A percentile compares a stretch with the other conserved stretches of the same genome.
Conservation (phyloP, 495 filamentous ascomycete species). For the Neurospora cerealis region DNA sequence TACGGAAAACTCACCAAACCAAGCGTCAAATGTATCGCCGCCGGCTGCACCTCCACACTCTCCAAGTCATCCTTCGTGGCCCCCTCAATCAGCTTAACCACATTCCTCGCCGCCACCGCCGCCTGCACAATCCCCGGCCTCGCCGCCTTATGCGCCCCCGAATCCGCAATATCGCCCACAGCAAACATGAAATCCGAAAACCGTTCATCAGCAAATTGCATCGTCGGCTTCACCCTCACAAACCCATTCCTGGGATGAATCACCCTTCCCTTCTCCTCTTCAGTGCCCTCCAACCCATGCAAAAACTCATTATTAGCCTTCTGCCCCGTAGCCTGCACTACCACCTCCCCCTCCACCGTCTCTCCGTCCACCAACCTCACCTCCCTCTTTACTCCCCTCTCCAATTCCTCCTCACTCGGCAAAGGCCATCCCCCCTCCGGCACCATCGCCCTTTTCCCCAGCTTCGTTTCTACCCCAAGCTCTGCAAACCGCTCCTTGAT, state of each 20-base stretch:
- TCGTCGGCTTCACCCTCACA: constrained; percentile 42
- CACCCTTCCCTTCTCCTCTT: constrained; percentile 17
- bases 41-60: constrained; percentile 23
- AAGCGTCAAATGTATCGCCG: constrained; percentile 41
- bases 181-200: constrained; percentile 34
- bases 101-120: constrained; percentile 45
- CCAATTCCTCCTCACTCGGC: neutral
- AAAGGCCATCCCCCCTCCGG: constrained; percentile 16
- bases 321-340: constrained; percentile 32
- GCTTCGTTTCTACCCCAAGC: constrained; percentile 25
- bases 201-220: constrained; percentile 39
- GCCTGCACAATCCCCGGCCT: constrained; percentile 43
- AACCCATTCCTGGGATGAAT: constrained; percentile 34
- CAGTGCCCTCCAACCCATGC: constrained; percentile 24
- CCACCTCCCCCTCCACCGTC: constrained; percentile 9
- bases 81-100: constrained; percentile 34
- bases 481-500: constrained; percentile 26
- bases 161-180: constrained; percentile 51
- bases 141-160: constrained; percentile 44
- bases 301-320: constrained; percentile 41
- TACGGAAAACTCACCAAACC: constrained; percentile 34
- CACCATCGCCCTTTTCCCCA: constrained; percentile 8
- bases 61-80: constrained; percentile 11
- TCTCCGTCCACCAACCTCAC: constrained; percentile 8
- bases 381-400: neutral